Percentiles rank a stretch among this genome's conserved stretches.
These are phyloP conservation scores for Phytophthora sp. DNA, from an alignment of 352 stramenopile genomes.

Conservation along the genomic window DNA sequence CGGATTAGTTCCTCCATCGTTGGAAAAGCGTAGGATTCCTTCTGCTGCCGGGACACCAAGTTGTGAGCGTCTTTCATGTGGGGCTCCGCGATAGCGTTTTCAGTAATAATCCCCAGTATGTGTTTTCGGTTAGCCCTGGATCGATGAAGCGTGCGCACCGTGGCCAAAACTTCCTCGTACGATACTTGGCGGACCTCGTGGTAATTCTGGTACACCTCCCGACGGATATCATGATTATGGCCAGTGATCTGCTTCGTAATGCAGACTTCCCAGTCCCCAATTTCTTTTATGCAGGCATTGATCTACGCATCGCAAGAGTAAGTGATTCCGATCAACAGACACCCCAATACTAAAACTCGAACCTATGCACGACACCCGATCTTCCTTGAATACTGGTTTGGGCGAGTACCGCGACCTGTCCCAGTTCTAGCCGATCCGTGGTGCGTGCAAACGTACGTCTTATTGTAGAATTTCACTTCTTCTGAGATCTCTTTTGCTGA, in stretches of 20 bases:
- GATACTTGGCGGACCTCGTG: conserved; percentile 1
- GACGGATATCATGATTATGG: conserved; percentile 5
- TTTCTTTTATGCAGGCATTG: background rate
- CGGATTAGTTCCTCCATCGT: conserved; percentile 11
- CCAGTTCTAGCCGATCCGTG: background rate
- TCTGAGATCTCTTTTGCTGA: background rate
- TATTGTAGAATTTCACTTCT: background rate
- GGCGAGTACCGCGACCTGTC: background rate
- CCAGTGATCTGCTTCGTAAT: background rate
- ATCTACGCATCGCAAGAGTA: conserved; percentile 5
- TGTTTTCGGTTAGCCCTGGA: conserved; percentile 6
- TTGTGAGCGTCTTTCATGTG: conserved; percentile 18
- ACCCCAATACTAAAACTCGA: background rate
- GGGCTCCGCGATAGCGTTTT: conserved; percentile 1
- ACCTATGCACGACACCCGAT: conserved; percentile 12
- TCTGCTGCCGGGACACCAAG: background rate
- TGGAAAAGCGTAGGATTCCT: conserved; percentile 9
- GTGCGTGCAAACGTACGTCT: background rate
- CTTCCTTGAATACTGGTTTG: conserved; percentile 3
- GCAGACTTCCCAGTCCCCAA: conserved; percentile 4
- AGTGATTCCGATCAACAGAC: background rate
- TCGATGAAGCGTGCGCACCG: background rate
- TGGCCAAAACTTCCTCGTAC: background rate
- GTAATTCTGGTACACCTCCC: conserved; percentile 6
- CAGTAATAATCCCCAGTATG: conserved; percentile 17